phyloP scores from a whole-genome alignment of 2,329 filamentous ascomycete genomes.

The Fonsecaea erecta region DNA sequence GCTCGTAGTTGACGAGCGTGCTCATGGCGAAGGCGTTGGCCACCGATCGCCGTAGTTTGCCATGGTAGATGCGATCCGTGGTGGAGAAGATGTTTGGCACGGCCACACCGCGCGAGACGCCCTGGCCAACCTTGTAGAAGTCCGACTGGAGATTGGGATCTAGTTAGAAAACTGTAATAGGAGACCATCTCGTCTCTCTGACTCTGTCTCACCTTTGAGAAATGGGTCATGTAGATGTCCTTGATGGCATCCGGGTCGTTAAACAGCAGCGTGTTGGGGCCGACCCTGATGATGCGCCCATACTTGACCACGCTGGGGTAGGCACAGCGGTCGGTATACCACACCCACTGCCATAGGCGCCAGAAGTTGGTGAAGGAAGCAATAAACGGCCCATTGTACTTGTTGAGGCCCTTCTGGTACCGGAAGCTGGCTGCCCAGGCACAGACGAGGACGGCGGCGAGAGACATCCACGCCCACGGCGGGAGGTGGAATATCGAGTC shows the following conservation, averaged over 20 bases:
- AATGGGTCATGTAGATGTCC: conserved; percentile 59
- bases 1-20: conserved; percentile 37
- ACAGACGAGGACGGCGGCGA: conserved; percentile 1
- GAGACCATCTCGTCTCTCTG: too few species aligned
- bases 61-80: conserved; percentile 19
- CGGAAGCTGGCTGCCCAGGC: conserved; percentile 15
- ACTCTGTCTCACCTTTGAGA: conserved; percentile 17
- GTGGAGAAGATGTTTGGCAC: conserved; percentile 29
- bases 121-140: conserved; percentile 22
- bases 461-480: not conserved
- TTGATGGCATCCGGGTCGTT: conserved; percentile 63
- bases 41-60: conserved; percentile 23
- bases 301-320: conserved; percentile 42
- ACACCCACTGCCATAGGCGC: conserved; percentile 18
- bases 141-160: conserved; percentile 9
- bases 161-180: not conserved
- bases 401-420: conserved; percentile 26
- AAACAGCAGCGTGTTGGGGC: conserved; percentile 69
- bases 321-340: conserved; percentile 12
- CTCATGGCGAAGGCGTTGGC: conserved; percentile 32
- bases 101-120: conserved; percentile 15
- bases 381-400: conserved; percentile 21
- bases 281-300: conserved; percentile 67
- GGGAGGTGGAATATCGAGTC: conserved; percentile 9
- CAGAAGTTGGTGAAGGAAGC: conserved; percentile 24